Percentiles rank a stretch among this genome's conserved stretches.
Conservation (phyloP, 495 filamentous ascomycete species). For the Aspergillus sparsus region DNA sequence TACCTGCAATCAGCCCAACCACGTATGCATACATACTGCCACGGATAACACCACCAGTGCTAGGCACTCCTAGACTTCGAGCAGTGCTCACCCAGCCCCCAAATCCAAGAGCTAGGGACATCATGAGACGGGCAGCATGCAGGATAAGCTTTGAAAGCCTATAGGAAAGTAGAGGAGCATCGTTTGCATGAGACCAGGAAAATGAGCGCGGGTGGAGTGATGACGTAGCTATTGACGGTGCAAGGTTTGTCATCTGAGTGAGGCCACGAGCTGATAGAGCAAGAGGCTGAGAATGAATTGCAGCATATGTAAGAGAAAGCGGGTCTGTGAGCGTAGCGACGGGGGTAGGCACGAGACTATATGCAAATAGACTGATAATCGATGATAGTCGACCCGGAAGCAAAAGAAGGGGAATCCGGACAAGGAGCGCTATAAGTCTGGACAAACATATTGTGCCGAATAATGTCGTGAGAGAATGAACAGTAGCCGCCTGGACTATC, state of each 20-base stretch:
- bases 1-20: slow-evolving; percentile 84
- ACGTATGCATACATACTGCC: slow-evolving; percentile 97
- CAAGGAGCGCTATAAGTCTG: slow-evolving; percentile 72
- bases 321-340: slow-evolving; percentile 85
- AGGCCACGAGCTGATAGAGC: slow-evolving; percentile 72
- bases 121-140: slow-evolving; percentile 84
- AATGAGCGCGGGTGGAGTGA: slow-evolving; percentile 47
- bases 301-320: slow-evolving; percentile 85
- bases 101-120: slow-evolving; percentile 85
- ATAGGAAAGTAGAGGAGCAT: slow-evolving; percentile 65
- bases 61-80: slow-evolving; percentile 61
- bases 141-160: slow-evolving; percentile 88
- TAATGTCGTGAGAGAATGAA: slow-evolving; percentile 78
- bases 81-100: slow-evolving; percentile 98
- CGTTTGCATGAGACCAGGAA: slow-evolving; percentile 40
- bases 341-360: slow-evolving; percentile 79
- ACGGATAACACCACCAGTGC: slow-evolving; percentile 53
- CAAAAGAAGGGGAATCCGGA: slow-evolving; percentile 83
- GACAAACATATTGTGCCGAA: slow-evolving; percentile 91
- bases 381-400: slow-evolving; percentile 73
- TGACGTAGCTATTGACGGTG: slow-evolving; percentile 59
- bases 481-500: slow-evolving; percentile 78
- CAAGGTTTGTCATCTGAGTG: slow-evolving; percentile 73
- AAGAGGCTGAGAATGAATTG: slow-evolving; percentile 88
- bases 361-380: slow-evolving; percentile 62